Percentiles rank a stretch among this genome's conserved stretches.
Evolutionary conservation across 1,284 basidiomycete genomes (phyloP).

Genomic region (Chiua sp.): DNA sequence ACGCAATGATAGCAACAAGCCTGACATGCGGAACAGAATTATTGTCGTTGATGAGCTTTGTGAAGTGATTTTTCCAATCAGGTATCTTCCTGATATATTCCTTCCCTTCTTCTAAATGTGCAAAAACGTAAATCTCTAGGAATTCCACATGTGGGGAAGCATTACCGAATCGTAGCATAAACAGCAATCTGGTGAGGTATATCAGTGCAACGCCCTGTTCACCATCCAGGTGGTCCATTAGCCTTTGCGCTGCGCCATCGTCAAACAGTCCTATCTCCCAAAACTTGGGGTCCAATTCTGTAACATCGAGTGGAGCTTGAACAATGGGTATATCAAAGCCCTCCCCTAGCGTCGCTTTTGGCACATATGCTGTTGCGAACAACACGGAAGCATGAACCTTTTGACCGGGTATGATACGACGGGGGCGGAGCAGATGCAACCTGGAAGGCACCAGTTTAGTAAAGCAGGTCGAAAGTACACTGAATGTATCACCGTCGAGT

Average conservation of each 20-base stretch:
- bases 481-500: slow-evolving; percentile 3
- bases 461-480: background rate
- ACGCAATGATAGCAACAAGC: slow-evolving; percentile 5
- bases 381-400: slow-evolving; percentile 21
- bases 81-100: background rate
- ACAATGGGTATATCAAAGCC: slow-evolving; percentile 7
- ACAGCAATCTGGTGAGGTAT: slow-evolving; percentile 13
- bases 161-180: slow-evolving; percentile 17
- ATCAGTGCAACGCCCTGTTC: slow-evolving; percentile 2
- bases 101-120: slow-evolving; percentile 1
- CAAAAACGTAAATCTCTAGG: background rate
- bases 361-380: slow-evolving; percentile 12
- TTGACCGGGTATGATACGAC: slow-evolving; percentile 19
- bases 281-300: background rate
- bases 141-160: background rate
- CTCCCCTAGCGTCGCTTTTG: slow-evolving; percentile 11
- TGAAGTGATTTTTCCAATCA: background rate
- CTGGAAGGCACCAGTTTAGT: slow-evolving; percentile 10
- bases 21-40: background rate
- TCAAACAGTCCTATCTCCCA: slow-evolving; percentile 18
- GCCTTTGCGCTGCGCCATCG: slow-evolving; percentile 3
- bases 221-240: background rate
- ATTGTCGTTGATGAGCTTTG: background rate
- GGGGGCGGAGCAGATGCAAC: slow-evolving; percentile 11
- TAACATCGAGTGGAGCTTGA: background rate